Evolutionary conservation across 768 basidiomycete species (phyloP).

Genomic region (Pleurotus giganteus): DNA sequence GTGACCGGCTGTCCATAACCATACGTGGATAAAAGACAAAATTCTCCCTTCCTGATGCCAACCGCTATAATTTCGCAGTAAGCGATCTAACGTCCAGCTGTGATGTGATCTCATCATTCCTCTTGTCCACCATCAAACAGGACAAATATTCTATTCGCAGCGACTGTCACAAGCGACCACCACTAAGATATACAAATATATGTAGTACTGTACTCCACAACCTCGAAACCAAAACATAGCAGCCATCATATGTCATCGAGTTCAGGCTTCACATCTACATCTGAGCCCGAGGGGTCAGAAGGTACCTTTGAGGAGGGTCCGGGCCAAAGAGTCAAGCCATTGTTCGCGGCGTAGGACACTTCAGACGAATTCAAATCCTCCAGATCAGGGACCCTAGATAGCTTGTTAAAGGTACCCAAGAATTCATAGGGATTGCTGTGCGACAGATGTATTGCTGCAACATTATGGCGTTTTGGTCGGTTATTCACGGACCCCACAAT

Average conservation of each 20-base stretch:
- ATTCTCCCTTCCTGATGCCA: slow-evolving; percentile 10
- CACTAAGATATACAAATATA: not conserved
- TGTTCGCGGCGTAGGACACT: slow-evolving; percentile 43
- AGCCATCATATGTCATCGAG: not conserved
- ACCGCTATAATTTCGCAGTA: not conserved
- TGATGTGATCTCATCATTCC: slow-evolving; percentile 1
- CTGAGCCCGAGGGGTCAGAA: no score
- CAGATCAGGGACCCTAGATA: slow-evolving; percentile 38
- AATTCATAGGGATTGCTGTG: slow-evolving; percentile 52
- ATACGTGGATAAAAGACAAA: slow-evolving; percentile 10
- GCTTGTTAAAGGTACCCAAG: slow-evolving; percentile 38
- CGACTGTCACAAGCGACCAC: not conserved
- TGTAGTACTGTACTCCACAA: no score
- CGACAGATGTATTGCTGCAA: slow-evolving; percentile 9
- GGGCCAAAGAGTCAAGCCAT: slow-evolving; percentile 52
- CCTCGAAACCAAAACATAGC: no score
- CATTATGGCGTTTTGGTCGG: slow-evolving; percentile 9
- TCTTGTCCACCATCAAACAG: not conserved
- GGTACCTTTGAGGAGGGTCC: no score
- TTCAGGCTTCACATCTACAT: slow-evolving; percentile 16
- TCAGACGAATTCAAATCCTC: slow-evolving; percentile 46
- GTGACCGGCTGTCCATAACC: slow-evolving; percentile 6
- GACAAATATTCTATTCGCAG: not conserved
- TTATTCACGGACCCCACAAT: slow-evolving; percentile 21
- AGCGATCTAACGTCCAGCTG: slow-evolving; percentile 1